Evolutionary conservation across 2,329 filamentous ascomycete genomes (phyloP), one percentile per base, ranked within the genome.

Genomic region (Fusarium lyarnte): DNA sequence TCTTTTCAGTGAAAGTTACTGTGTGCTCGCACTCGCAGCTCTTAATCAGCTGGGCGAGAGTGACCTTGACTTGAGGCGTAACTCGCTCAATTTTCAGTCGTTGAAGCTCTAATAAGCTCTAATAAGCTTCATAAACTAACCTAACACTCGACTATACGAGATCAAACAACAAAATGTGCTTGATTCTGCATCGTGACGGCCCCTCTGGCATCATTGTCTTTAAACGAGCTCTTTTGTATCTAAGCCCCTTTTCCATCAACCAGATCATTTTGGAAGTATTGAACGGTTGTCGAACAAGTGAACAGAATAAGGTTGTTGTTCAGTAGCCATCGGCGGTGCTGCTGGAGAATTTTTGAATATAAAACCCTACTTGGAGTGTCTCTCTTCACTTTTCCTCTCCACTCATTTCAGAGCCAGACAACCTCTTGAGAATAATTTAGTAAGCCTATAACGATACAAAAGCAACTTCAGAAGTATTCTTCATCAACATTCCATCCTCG

Each of bases 141-240:
- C 1, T 6, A 23, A 13, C 11, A n/a, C 17, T 38, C 10, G 1
- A 13, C 3, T 25, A 4, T 45, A n/a, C 7, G 8, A 38, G 16
- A 11, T 7, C 8, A 3, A 33, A 8, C 11, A 36, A 9, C 3
- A 25, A 10, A 19, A 5, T 4, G 2, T 11, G 31, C 11, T 36
- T 25, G 8, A 9, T 16, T 12, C 4, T 6, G 11, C 33, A 6
- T 25, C 11, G 33, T 14, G 2, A 7, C 16, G 17, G 27, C 17
- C 10, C 19, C 11, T 9, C n/a, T 25, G 8, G 17, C 25, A 9
- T 29, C 9, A 43, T n/a, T 8, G 10, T 10, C 21, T 23, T 25
- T n/a, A 3, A 43, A 42, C 14, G 21, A 14, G 23, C 23, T 55
- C 47, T 35, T 35, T 42, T 5, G 14, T 38, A 8, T 19, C 25